Conservation (phyloP, 106 monocot genomes). For the Posidonia australis region DNA sequence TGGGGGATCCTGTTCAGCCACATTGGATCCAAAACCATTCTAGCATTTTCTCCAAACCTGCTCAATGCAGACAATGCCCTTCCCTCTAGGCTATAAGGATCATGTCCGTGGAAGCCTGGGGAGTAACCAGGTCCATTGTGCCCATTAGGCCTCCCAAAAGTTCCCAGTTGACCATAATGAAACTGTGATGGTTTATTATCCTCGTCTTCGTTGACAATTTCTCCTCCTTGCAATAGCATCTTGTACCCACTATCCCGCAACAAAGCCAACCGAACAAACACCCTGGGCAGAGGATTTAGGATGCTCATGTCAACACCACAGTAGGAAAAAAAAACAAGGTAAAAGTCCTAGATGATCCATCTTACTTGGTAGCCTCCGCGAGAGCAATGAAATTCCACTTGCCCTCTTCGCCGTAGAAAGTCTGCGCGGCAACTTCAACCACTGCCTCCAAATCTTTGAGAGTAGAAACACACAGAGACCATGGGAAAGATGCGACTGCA, state of each 20-base stretch:
- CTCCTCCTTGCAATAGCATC: conserved; percentile 93
- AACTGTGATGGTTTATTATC: background rate
- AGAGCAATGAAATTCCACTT: conserved; percentile 79
- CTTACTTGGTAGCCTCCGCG: conserved; percentile 69
- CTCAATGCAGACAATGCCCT: conserved; percentile 68
- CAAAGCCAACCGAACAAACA: conserved; percentile 54
- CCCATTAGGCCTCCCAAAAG: conserved; percentile 16
- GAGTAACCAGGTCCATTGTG: conserved; percentile 6
- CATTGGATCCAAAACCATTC: conserved; percentile 30
- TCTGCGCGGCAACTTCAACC: conserved; percentile 74
- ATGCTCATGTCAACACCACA: background rate
- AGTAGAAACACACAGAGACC: conserved; percentile 54
- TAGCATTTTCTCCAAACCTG: conserved; percentile 72
- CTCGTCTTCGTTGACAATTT: conserved; percentile 31
- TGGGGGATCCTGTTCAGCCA: conserved; percentile 10
- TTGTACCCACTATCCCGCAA: conserved; percentile 71
- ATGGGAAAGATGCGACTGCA: conserved; percentile 33
- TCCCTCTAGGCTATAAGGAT: conserved; percentile 43
- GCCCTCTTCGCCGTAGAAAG: conserved; percentile 65
- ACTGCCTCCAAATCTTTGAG: conserved; percentile 83
- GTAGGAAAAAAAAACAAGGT: background rate
- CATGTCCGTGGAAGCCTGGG: conserved; percentile 19
- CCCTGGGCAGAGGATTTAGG: conserved; percentile 26
- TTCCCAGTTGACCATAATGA: conserved; percentile 4
- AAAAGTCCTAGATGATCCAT: background rate